Percentiles rank a stretch among this genome's conserved stretches.
Conservation (phyloP, 345 rosid species). For the Linum trigynum region DNA sequence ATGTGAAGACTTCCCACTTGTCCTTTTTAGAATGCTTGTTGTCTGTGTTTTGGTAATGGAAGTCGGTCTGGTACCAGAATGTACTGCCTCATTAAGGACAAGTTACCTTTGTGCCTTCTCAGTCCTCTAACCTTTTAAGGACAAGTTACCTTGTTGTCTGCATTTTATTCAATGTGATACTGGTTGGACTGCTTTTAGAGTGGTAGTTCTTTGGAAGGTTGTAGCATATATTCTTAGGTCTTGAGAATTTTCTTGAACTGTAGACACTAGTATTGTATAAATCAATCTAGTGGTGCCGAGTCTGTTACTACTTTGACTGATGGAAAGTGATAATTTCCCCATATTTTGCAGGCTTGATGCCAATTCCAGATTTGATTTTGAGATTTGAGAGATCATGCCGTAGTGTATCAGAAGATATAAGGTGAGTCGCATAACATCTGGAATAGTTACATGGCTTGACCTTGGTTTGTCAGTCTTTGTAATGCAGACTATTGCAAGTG, state of each 20-base stretch:
- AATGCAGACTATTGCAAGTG: background rate
- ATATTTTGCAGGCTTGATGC: constrained; percentile 60
- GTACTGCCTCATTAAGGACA: no score
- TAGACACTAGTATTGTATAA: background rate
- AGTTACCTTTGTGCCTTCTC: no score
- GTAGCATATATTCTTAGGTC: no score
- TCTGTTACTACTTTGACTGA: background rate
- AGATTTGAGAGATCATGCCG: constrained; percentile 78
- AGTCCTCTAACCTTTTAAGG: no score
- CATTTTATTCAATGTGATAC: background rate
- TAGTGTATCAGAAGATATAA: constrained; percentile 66
- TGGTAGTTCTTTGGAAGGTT: no score
- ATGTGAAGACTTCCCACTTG: no score
- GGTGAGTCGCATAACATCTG: constrained; percentile 32
- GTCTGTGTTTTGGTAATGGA: no score
- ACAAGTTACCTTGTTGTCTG: no score
- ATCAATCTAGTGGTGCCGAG: background rate
- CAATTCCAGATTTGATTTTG: constrained; percentile 73
- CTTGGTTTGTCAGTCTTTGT: background rate
- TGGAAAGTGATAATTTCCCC: background rate
- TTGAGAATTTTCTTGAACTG: background rate
- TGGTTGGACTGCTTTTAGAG: no score
- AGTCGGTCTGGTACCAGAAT: no score
- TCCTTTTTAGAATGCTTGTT: no score
- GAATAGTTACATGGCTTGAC: constrained; percentile 8